Conservation (phyloP, 306 rosid species). For the Morella rubra region DNA sequence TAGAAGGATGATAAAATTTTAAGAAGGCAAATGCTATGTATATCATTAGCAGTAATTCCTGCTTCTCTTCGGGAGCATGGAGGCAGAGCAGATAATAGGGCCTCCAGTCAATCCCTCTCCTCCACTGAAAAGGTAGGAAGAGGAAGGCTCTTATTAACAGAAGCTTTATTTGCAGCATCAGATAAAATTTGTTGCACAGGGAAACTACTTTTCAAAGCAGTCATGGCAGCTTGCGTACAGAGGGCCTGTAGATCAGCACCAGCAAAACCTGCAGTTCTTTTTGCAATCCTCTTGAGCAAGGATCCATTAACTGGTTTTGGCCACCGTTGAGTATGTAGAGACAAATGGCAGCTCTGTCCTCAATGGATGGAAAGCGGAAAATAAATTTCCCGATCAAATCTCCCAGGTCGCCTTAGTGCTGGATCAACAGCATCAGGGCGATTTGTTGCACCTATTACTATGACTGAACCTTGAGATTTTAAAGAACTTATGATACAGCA, state of each 20-base stretch:
- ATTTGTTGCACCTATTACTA: conserved; percentile 96
- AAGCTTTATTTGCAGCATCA: conserved; percentile 55
- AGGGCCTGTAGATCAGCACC: conserved; percentile 99
- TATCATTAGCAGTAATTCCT: conserved; percentile 89
- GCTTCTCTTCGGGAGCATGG: conserved; percentile 97
- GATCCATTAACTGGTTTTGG: conserved; percentile 80
- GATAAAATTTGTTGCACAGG: conserved; percentile 82
- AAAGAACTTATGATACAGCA: conserved; percentile 86
- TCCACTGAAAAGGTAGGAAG: conserved; percentile 87
- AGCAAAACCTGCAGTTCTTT: conserved; percentile 85
- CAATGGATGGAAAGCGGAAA: conserved; percentile 86
- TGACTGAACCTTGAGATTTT: conserved; percentile 97
- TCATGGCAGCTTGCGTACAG: conserved; percentile 93
- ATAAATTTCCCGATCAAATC: conserved; percentile 94
- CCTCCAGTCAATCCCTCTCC: conserved; percentile 98
- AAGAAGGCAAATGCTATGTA: too few species aligned
- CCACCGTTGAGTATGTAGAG: too few species aligned
- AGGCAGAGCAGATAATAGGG: conserved; percentile 63
- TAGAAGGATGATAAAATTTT: too few species aligned
- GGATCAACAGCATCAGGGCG: conserved; percentile 99
- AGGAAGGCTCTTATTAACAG: conserved; percentile 51
- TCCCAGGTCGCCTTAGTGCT: conserved; percentile 93
- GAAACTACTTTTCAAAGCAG: conserved; percentile 86
- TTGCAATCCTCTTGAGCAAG: conserved; percentile 81
- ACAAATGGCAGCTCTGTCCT: conserved; percentile 94